These are phyloP conservation scores for Globisporangium ultimum DNA, from an alignment of 352 stramenopile genomes.

Conservation along the genomic window DNA sequence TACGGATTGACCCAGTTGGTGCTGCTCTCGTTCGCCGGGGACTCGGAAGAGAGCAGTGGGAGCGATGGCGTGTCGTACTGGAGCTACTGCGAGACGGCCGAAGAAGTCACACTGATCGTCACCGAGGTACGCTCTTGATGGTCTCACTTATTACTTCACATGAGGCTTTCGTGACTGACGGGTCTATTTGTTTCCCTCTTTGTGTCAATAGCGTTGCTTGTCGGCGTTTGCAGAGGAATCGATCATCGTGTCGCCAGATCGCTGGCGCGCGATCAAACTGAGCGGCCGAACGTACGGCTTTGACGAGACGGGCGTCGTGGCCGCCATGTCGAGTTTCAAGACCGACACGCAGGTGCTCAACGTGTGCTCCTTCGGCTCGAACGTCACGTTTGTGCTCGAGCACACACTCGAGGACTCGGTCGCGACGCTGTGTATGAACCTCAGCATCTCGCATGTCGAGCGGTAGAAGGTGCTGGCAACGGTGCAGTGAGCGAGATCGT, in stretches of 20 bases:
- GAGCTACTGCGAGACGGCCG: conserved; percentile 82
- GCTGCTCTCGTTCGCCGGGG: conserved; percentile 36
- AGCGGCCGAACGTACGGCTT: conserved; percentile 79
- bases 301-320: conserved; percentile 84
- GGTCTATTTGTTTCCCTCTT: background rate
- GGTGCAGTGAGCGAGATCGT: background rate
- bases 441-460: conserved; percentile 69
- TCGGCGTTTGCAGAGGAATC: conserved; percentile 61
- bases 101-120: conserved; percentile 83
- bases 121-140: conserved; percentile 32
- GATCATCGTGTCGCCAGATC: conserved; percentile 82
- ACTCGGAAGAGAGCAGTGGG: conserved; percentile 5
- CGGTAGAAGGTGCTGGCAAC: conserved; percentile 22
- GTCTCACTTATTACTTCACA: background rate
- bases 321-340: conserved; percentile 79
- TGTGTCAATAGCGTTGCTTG: conserved; percentile 34
- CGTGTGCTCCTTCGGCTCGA: conserved; percentile 82
- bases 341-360: conserved; percentile 84
- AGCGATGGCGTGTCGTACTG: conserved; percentile 60
- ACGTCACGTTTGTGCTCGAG: conserved; percentile 82
- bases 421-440: conserved; percentile 54
- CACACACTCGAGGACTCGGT: conserved; percentile 71
- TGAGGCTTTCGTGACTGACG: background rate
- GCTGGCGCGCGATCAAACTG: conserved; percentile 84
- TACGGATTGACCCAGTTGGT: conserved; percentile 81